Percentiles rank a stretch among this genome's conserved stretches.
These are phyloP conservation scores for Arachnopeziza araneosa DNA, from an alignment of 2,329 filamentous ascomycete genomes.

Conservation along the genomic window DNA sequence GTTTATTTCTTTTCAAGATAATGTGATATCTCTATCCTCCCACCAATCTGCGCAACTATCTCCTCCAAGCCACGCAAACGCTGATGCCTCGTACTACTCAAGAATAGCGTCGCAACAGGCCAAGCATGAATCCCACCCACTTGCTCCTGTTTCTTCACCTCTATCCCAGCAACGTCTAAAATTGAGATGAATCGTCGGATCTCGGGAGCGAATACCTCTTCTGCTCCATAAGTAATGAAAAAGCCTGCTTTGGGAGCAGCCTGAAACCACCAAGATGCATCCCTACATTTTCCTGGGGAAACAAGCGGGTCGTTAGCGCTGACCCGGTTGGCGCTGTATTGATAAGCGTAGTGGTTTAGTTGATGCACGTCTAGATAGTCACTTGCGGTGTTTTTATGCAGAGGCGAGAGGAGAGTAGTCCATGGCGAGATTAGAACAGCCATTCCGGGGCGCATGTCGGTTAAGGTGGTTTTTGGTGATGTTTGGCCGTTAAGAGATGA, in stretches of 20 bases:
- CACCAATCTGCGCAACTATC: slow-evolving; percentile 31
- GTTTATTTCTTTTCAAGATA: neutral
- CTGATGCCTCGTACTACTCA: slow-evolving; percentile 42
- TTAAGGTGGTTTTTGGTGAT: neutral
- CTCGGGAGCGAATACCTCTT: slow-evolving; percentile 73
- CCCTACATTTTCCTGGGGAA: slow-evolving; percentile 68
- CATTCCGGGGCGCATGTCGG: slow-evolving; percentile 42
- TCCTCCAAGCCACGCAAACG: slow-evolving; percentile 46
- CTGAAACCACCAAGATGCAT: slow-evolving; percentile 58
- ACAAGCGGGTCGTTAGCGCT: slow-evolving; percentile 48
- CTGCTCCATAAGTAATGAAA: slow-evolving; percentile 65
- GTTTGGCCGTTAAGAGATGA: neutral
- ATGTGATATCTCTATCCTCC: slow-evolving; percentile 11
- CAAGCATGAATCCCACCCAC: slow-evolving; percentile 71
- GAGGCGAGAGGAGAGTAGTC: slow-evolving; percentile 64
- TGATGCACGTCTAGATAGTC: slow-evolving; percentile 68
- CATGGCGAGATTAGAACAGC: slow-evolving; percentile 76
- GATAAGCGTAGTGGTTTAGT: slow-evolving; percentile 63
- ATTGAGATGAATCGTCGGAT: slow-evolving; percentile 54
- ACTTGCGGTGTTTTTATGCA: slow-evolving; percentile 62
- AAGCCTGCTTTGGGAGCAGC: slow-evolving; percentile 63
- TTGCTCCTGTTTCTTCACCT: slow-evolving; percentile 45
- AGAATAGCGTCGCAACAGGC: slow-evolving; percentile 64
- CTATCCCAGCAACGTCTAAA: slow-evolving; percentile 44
- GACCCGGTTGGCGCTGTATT: slow-evolving; percentile 55